phyloP scores from a whole-genome alignment of 2,329 filamentous ascomycete species.

The Ustilaginoidea virens region DNA sequence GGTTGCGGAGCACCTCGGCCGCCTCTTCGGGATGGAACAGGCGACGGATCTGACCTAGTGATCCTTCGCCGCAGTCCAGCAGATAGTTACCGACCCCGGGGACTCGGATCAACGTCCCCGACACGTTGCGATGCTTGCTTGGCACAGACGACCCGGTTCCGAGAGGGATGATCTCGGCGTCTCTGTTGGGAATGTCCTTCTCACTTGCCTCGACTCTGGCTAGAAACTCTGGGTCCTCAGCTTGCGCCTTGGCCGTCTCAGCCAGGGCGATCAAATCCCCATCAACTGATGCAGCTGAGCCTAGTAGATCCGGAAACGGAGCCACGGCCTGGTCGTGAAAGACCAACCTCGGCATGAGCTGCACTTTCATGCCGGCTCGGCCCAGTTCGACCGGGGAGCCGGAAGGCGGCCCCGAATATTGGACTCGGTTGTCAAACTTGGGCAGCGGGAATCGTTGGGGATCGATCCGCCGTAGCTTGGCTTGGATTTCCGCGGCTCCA shows the following conservation, averaged over 20 bases:
- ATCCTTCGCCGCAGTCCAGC: slow-evolving; percentile 85
- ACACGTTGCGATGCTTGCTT: slow-evolving; percentile 92
- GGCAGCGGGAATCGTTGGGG: slow-evolving; percentile 58
- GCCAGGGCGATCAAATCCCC: slow-evolving; percentile 36
- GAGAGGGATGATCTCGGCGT: slow-evolving; percentile 72
- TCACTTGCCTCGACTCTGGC: slow-evolving; percentile 34
- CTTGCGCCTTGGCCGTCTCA: slow-evolving; percentile 24
- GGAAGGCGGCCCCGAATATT: slow-evolving; percentile 9
- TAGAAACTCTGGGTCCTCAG: slow-evolving; percentile 29
- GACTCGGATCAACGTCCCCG: slow-evolving; percentile 68
- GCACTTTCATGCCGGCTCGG: slow-evolving; percentile 27
- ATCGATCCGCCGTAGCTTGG: slow-evolving; percentile 59
- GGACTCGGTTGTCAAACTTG: slow-evolving; percentile 39
- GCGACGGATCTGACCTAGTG: slow-evolving; percentile 71
- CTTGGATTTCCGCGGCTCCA: slow-evolving; percentile 48
- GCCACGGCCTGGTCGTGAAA: slow-evolving; percentile 30
- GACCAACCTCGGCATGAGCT: slow-evolving; percentile 30
- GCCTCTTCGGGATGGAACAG: slow-evolving; percentile 52
- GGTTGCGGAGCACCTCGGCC: slow-evolving; percentile 54
- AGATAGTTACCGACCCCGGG: slow-evolving; percentile 80
- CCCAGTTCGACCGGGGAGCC: slow-evolving; percentile 20
- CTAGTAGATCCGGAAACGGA: slow-evolving; percentile 29
- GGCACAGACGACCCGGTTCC: slow-evolving; percentile 85
- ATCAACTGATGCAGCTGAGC: slow-evolving; percentile 24
- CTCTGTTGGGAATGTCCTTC: slow-evolving; percentile 52